Conservation (phyloP, 2,329 filamentous ascomycete genomes). For the Canariomyces notabilis region DNA sequence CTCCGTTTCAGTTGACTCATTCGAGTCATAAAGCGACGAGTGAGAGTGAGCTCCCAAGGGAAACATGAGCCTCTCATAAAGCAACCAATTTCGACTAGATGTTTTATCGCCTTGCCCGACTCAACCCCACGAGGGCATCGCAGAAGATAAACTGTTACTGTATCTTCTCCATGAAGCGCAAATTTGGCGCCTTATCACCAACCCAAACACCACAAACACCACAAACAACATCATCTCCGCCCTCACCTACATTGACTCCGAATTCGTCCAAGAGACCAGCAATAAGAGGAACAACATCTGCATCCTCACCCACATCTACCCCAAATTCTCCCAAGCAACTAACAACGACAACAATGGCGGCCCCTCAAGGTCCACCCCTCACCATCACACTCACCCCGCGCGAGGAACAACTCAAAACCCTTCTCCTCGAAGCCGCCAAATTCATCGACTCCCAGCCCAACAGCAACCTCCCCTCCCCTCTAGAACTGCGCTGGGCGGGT, state of each 20-base stretch:
- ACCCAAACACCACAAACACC: no score
- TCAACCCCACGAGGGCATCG: background rate
- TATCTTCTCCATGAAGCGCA: slow-evolving; percentile 24
- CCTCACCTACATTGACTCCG: no score
- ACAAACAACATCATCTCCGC: background rate
- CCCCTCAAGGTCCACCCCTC: background rate
- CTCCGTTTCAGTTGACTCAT: background rate
- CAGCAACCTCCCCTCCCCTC: slow-evolving; percentile 38
- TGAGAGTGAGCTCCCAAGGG: no score
- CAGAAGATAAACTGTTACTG: background rate
- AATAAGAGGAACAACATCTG: no score
- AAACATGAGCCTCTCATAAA: slow-evolving; percentile 7
- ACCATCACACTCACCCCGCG: slow-evolving; percentile 55
- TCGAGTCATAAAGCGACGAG: no score
- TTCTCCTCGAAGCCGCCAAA: slow-evolving; percentile 76
- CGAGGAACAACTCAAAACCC: slow-evolving; percentile 66
- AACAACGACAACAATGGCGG: slow-evolving; percentile 10
- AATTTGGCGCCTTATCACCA: slow-evolving; percentile 13
- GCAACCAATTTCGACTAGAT: background rate
- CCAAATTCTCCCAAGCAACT: background rate
- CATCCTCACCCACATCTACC: no score
- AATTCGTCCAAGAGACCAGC: background rate
- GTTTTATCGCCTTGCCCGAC: slow-evolving; percentile 2
- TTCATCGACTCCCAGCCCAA: slow-evolving; percentile 51
- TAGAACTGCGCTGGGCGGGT: slow-evolving; percentile 72